Percentiles rank a stretch among this genome's conserved stretches.
Conservation (phyloP, 805 yeast species). For the Candida vartiovaarae region DNA sequence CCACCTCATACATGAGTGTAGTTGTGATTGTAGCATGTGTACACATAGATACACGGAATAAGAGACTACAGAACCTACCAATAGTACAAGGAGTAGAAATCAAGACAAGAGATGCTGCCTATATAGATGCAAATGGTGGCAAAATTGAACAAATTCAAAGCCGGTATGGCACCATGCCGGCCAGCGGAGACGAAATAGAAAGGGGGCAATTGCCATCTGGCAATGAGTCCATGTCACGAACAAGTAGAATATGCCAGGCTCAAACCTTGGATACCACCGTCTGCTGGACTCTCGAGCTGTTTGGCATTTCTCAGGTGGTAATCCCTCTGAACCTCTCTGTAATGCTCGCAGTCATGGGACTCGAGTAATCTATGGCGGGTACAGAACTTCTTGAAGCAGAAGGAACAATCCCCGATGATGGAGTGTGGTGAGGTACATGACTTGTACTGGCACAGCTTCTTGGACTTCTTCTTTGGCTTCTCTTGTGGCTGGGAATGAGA, state of each 20-base stretch:
- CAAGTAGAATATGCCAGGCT: not conserved
- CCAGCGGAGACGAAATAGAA: not conserved
- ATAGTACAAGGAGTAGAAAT: not conserved
- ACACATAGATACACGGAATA: not conserved
- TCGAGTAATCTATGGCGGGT: constrained; percentile 60
- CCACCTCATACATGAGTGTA: too few relatives aligned
- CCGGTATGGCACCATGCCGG: not conserved
- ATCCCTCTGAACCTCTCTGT: constrained; percentile 50
- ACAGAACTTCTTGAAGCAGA: constrained; percentile 58
- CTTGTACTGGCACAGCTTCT: constrained; percentile 22
- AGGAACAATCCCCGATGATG: constrained; percentile 56
- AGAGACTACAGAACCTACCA: not conserved
- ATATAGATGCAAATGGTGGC: not conserved
- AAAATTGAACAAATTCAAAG: not conserved
- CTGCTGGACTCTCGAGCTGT: constrained; percentile 53
- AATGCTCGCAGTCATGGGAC: constrained; percentile 53
- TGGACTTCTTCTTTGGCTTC: constrained; percentile 24
- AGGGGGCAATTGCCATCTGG: too few relatives aligned
- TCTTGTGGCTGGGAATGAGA: not conserved
- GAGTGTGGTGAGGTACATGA: constrained; percentile 26
- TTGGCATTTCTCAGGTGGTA: constrained; percentile 59
- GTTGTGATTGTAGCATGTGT: too few relatives aligned
- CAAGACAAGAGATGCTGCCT: not conserved
- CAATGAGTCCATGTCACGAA: too few relatives aligned
- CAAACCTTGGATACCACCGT: constrained; percentile 50